Percentiles rank a stretch among this genome's conserved stretches.
Conservation (phyloP, 2,329 filamentous ascomycete genomes). For the Pyrenophora seminiperda region DNA sequence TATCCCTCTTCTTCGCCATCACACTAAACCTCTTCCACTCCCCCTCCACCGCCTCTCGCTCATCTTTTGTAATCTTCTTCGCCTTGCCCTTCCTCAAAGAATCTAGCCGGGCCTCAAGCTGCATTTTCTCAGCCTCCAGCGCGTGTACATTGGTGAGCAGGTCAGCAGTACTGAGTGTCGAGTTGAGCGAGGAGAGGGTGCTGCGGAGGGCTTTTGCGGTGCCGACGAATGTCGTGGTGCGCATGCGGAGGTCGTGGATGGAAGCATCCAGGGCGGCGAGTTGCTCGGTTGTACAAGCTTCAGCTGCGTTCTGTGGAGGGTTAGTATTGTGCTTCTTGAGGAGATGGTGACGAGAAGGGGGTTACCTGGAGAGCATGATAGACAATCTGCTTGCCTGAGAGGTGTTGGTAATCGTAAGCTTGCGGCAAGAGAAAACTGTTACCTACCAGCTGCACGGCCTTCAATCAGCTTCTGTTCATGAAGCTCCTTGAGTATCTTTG, state of each 20-base stretch:
- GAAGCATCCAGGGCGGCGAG: slow-evolving; percentile 57
- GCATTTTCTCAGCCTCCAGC: slow-evolving; percentile 53
- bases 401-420: slow-evolving; percentile 1
- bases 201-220: slow-evolving; percentile 57
- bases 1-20: slow-evolving; percentile 51
- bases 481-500: slow-evolving; percentile 67
- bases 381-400: slow-evolving; percentile 64
- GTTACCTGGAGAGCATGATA: slow-evolving; percentile 61
- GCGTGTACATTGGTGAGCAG: slow-evolving; percentile 52
- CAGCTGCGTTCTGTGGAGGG: slow-evolving; percentile 53
- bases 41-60: slow-evolving; percentile 53
- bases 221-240: slow-evolving; percentile 52
- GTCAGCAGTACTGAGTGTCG: slow-evolving; percentile 57
- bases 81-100: slow-evolving; percentile 49
- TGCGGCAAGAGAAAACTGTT: neutral
- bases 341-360: neutral
- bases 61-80: slow-evolving; percentile 50
- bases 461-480: slow-evolving; percentile 65
- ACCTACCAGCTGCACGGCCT: slow-evolving; percentile 59
- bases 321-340: neutral
- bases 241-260: slow-evolving; percentile 54
- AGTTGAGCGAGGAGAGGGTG: slow-evolving; percentile 53
- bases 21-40: slow-evolving; percentile 53
- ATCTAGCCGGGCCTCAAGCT: slow-evolving; percentile 50
- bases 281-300: slow-evolving; percentile 55